Evolutionary conservation across 2,329 filamentous ascomycete genomes (phyloP).

Genomic region (Dactylellina leptospora): DNA sequence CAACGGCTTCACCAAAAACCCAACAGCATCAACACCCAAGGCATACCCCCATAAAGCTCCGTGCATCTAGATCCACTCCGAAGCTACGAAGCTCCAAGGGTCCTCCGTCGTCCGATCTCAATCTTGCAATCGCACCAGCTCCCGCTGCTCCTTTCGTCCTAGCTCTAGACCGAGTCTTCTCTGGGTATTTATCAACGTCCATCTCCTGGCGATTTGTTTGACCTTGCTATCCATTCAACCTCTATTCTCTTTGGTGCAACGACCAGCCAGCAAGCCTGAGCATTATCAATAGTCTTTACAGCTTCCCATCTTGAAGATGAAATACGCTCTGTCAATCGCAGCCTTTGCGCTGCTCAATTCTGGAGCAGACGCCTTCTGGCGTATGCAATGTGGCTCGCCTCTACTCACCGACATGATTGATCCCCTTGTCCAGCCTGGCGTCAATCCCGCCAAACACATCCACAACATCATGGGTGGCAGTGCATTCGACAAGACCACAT

Average conservation of each 20-base stretch:
- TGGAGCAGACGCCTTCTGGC: conserved; percentile 75
- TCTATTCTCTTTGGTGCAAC: neutral
- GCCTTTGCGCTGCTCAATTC: conserved; percentile 55
- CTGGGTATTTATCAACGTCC: conserved; percentile 22
- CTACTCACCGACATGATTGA: conserved; percentile 78
- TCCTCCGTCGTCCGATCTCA: neutral
- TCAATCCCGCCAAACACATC: conserved; percentile 69
- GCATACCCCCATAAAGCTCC: neutral
- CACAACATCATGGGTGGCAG: conserved; percentile 79
- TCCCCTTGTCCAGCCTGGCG: conserved; percentile 74
- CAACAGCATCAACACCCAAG: conserved; percentile 26
- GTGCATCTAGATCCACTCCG: too few relatives aligned
- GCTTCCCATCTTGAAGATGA: conserved; percentile 25
- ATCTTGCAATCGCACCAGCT: conserved; percentile 8
- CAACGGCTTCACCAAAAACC: neutral
- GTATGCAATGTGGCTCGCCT: conserved; percentile 80
- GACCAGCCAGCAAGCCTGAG: conserved; percentile 12
- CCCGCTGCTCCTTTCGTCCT: neutral
- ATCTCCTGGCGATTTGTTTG: neutral
- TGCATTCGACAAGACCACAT: conserved; percentile 71
- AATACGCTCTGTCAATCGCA: conserved; percentile 54
- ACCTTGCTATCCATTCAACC: conserved; percentile 12
- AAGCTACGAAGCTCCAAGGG: neutral
- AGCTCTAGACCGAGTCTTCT: neutral
- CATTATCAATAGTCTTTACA: neutral